These are phyloP conservation scores for Erysimum cheiranthoides DNA, from an alignment of 345 rosid species.

Conservation along the genomic window DNA sequence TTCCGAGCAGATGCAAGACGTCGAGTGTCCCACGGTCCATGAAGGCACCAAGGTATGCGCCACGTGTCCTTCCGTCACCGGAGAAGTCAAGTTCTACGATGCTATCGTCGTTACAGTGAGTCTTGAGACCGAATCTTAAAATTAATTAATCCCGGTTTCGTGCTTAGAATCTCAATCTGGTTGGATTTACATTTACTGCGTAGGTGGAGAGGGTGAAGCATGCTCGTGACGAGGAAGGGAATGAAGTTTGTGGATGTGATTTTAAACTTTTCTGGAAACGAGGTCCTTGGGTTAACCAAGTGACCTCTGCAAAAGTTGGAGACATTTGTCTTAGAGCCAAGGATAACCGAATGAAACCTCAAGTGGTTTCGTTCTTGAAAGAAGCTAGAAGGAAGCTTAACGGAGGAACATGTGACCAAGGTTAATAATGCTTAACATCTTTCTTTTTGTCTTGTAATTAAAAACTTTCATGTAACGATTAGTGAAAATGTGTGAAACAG, in stretches of 20 bases:
- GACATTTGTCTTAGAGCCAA: constrained; percentile 38
- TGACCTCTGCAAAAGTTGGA: constrained; percentile 37
- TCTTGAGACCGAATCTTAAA: neutral
- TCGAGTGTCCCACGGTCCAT: neutral
- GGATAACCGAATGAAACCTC: constrained; percentile 25
- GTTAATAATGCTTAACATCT: neutral
- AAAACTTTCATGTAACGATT: neutral
- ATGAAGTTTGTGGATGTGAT: constrained; percentile 33
- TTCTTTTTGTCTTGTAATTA: neutral
- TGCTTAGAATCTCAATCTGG: neutral
- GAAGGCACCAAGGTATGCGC: constrained; percentile 38
- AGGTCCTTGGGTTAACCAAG: constrained; percentile 25
- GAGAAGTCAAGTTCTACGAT: constrained; percentile 43
- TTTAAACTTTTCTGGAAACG: constrained; percentile 36
- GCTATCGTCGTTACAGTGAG: constrained; percentile 33
- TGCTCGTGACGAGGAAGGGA: constrained; percentile 30
- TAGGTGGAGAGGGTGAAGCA: constrained; percentile 37
- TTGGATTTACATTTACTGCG: neutral
- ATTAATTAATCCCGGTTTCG: neutral
- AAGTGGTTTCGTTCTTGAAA: constrained; percentile 33
- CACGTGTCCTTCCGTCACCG: constrained; percentile 36
- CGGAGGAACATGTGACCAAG: constrained; percentile 24
- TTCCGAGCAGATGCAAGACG: constrained; percentile 40
- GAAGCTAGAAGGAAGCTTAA: constrained; percentile 31
- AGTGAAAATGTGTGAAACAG: constrained; percentile 35